A percentile compares a stretch with the other conserved stretches of the same genome.
These are phyloP conservation scores for Taphrina wiesneri DNA, from an alignment of 1,139 yeast species.

Conservation along the genomic window DNA sequence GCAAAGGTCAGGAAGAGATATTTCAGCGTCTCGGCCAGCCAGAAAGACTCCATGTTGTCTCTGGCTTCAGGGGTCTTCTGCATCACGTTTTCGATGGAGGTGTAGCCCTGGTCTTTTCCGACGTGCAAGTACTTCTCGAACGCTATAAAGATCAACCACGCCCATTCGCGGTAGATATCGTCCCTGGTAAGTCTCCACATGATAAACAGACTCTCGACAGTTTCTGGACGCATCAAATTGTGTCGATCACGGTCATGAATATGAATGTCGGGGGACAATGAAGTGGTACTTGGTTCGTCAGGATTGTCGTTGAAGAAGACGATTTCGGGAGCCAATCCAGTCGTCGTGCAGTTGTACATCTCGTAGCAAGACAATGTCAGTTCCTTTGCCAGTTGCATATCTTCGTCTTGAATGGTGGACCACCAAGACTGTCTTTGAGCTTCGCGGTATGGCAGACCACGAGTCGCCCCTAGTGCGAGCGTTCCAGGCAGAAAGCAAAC, in stretches of 20 bases:
- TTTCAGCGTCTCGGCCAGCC: slow-evolving; percentile 92
- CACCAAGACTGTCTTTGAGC: slow-evolving; percentile 47
- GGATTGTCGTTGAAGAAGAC: slow-evolving; percentile 66
- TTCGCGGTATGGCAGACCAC: slow-evolving; percentile 60
- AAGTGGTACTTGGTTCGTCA: slow-evolving; percentile 39
- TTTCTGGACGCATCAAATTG: slow-evolving; percentile 89
- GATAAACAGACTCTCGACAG: slow-evolving; percentile 84
- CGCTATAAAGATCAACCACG: slow-evolving; percentile 77
- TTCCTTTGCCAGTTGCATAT: slow-evolving; percentile 70
- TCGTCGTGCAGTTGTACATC: slow-evolving; percentile 70
- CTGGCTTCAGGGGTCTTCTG: slow-evolving; percentile 51
- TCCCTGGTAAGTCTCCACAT: slow-evolving; percentile 80
- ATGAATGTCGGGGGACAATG: slow-evolving; percentile 55
- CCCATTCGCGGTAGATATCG: slow-evolving; percentile 76
- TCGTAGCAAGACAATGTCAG: slow-evolving; percentile 78
- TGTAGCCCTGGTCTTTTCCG: slow-evolving; percentile 56
- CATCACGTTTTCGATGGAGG: slow-evolving; percentile 68
- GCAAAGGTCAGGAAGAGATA: slow-evolving; percentile 77
- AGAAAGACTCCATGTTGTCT: slow-evolving; percentile 88
- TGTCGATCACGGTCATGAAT: slow-evolving; percentile 75
- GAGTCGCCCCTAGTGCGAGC: slow-evolving; percentile 85
- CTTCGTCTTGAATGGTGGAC: slow-evolving; percentile 55
- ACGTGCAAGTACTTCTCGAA: slow-evolving; percentile 64
- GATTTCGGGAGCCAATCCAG: slow-evolving; percentile 87
- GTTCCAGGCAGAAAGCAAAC: slow-evolving; percentile 93